phyloP scores from a whole-genome alignment of 2,329 filamentous ascomycete species.

The Alternaria rosae region DNA sequence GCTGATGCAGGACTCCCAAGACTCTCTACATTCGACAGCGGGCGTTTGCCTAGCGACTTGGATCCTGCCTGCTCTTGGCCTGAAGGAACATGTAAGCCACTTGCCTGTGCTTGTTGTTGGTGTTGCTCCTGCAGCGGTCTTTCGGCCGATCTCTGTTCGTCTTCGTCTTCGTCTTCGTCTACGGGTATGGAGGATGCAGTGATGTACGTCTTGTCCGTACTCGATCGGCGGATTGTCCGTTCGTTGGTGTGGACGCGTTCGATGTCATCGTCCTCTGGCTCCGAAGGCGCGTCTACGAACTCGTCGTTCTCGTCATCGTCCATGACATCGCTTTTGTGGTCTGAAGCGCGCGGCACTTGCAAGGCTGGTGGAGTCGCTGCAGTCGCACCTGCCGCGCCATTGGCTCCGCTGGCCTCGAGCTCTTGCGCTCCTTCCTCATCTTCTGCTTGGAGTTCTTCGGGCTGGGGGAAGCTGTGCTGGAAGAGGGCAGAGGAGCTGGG shows the following conservation, averaged over 20 bases:
- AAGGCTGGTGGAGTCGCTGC: conserved; percentile 38
- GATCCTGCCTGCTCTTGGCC: conserved; percentile 20
- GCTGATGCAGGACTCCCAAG: conserved; percentile 34
- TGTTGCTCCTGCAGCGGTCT: conserved; percentile 15
- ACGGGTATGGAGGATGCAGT: conserved; percentile 38
- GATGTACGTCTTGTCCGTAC: conserved; percentile 39
- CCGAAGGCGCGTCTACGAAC: conserved; percentile 42
- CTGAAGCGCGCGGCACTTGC: conserved; percentile 37
- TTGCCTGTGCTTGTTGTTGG: conserved; percentile 35
- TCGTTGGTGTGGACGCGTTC: conserved; percentile 17
- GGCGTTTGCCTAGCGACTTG: conserved; percentile 37
- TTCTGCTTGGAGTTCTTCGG: conserved; percentile 44
- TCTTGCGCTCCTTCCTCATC: conserved; percentile 29
- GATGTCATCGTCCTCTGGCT: conserved; percentile 38
- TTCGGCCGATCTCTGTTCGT: conserved; percentile 5
- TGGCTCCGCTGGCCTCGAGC: conserved; percentile 16
- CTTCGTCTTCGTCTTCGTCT: conserved; percentile 11
- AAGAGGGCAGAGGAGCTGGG: conserved; percentile 50
- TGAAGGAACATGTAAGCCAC: conserved; percentile 40
- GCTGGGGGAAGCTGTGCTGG: conserved; percentile 54
- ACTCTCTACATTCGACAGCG: conserved; percentile 40
- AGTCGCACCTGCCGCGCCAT: conserved; percentile 25
- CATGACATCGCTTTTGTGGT: conserved; percentile 30
- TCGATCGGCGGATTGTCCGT: conserved; percentile 31
- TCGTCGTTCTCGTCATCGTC: conserved; percentile 5